Evolutionary conservation across 78 protist genomes (phyloP).

Genomic region (Trichosphaerium sp.): DNA sequence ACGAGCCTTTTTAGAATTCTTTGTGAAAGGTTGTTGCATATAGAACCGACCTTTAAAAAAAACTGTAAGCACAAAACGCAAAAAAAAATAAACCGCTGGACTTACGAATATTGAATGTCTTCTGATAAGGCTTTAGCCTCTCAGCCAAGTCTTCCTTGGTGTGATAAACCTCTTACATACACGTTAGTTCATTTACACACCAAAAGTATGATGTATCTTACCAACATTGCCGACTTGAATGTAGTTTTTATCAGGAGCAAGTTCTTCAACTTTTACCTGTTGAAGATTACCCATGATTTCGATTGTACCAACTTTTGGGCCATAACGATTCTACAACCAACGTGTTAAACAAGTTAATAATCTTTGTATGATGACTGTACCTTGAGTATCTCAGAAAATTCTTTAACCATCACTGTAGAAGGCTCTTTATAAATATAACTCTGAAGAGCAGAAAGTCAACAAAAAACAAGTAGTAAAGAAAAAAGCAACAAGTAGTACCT

Average conservation of each 20-base stretch:
- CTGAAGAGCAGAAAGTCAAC: too few species aligned
- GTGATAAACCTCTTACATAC: neutral
- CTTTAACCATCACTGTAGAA: conserved; percentile 15
- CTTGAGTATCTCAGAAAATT: conserved; percentile 26
- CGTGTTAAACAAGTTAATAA: conserved; percentile 1
- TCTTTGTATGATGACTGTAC: conserved; percentile 22
- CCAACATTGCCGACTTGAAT: conserved; percentile 30
- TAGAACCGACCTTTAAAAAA: conserved; percentile 12
- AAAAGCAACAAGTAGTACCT: too few species aligned
- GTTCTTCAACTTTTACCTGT: conserved; percentile 1
- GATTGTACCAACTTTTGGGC: conserved; percentile 2
- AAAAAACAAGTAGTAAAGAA: too few species aligned
- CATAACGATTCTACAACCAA: neutral
- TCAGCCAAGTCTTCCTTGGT: neutral
- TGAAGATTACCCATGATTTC: conserved; percentile 28
- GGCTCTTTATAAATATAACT: conserved; percentile 36
- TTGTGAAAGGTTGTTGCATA: conserved; percentile 36
- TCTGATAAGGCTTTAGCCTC: conserved; percentile 7
- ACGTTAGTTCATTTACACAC: neutral
- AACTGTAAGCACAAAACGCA: neutral
- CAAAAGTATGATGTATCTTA: conserved; percentile 28
- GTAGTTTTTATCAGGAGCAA: conserved; percentile 2
- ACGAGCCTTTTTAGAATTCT: conserved; percentile 23
- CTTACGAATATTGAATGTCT: neutral
- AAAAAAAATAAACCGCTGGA: too few species aligned